Conservation (phyloP, 2,329 filamentous ascomycete genomes). For the Pseudogymnoascus verrucosus region DNA sequence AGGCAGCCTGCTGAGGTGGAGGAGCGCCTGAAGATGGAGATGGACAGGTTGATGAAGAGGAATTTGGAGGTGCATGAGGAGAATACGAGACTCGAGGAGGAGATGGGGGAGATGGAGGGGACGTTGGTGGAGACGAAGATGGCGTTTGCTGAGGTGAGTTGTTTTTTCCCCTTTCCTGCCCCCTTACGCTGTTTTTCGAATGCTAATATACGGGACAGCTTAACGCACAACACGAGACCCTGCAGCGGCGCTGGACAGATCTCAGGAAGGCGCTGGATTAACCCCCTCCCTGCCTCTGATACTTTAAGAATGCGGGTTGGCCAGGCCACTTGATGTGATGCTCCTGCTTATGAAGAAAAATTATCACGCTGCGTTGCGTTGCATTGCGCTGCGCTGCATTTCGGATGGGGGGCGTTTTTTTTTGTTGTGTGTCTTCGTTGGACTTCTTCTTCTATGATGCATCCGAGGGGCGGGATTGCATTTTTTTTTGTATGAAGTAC, state of each 20-base stretch:
- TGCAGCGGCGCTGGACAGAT: slow-evolving; percentile 71
- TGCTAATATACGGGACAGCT: slow-evolving; percentile 42
- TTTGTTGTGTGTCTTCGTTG: background rate
- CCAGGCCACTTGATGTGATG: background rate
- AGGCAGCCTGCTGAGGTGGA: slow-evolving; percentile 87
- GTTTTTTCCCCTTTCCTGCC: background rate
- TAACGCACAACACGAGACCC: slow-evolving; percentile 61
- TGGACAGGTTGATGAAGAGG: slow-evolving; percentile 84
- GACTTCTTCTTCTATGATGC: too few relatives aligned
- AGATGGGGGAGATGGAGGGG: slow-evolving; percentile 85
- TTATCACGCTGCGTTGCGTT: background rate
- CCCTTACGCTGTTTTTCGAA: slow-evolving; percentile 6
- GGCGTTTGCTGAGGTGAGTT: slow-evolving; percentile 83
- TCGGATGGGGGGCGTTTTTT: background rate
- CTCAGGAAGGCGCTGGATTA: slow-evolving; percentile 47
- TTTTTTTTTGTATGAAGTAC: background rate
- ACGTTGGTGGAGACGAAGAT: slow-evolving; percentile 90
- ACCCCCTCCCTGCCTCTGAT: too few relatives aligned
- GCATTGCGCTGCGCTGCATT: background rate
- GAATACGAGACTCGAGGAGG: slow-evolving; percentile 80
- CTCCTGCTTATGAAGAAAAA: background rate
- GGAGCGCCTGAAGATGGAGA: slow-evolving; percentile 69
- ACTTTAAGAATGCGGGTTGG: too few relatives aligned
- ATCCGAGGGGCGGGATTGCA: too few relatives aligned
- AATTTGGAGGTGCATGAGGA: slow-evolving; percentile 93